Evolutionary conservation across 2,329 filamentous ascomycete genomes (phyloP).

Genomic region (Sporothrix pallida): DNA sequence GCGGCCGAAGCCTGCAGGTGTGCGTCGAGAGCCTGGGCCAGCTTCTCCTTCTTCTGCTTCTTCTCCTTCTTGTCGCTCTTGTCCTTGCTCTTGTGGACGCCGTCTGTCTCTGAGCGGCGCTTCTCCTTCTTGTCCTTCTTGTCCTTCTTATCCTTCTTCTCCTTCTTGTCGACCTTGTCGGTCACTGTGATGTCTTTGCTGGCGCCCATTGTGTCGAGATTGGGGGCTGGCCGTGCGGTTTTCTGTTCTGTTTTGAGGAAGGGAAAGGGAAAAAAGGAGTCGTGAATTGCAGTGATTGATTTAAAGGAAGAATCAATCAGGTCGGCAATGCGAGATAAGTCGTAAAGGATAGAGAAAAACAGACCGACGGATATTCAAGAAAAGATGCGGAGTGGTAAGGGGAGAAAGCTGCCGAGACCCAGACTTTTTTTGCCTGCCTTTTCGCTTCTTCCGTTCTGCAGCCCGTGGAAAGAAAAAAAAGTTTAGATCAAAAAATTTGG

Average conservation of each 20-base stretch:
- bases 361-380: neutral
- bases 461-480: slow-evolving; percentile 28
- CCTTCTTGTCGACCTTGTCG: slow-evolving; percentile 37
- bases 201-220: slow-evolving; percentile 33
- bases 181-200: slow-evolving; percentile 36
- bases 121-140: slow-evolving; percentile 65
- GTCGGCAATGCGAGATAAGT: neutral
- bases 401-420: slow-evolving; percentile 16
- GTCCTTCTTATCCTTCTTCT: slow-evolving; percentile 42
- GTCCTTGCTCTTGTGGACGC: slow-evolving; percentile 59
- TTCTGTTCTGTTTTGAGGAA: neutral
- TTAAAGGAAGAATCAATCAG: neutral
- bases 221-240: neutral
- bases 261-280: neutral
- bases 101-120: slow-evolving; percentile 60
- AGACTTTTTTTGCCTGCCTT: slow-evolving; percentile 23
- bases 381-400: slow-evolving; percentile 10
- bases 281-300: neutral
- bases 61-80: slow-evolving; percentile 69
- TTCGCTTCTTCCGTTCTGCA: neutral
- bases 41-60: slow-evolving; percentile 77
- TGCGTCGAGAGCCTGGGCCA: slow-evolving; percentile 67
- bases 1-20: slow-evolving; percentile 64
- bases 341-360: neutral
- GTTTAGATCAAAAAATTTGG: slow-evolving; percentile 24